Base-by-base conservation (phyloP, 306 rosid genomes). In the Elaeagnus macrophylla region DNA sequence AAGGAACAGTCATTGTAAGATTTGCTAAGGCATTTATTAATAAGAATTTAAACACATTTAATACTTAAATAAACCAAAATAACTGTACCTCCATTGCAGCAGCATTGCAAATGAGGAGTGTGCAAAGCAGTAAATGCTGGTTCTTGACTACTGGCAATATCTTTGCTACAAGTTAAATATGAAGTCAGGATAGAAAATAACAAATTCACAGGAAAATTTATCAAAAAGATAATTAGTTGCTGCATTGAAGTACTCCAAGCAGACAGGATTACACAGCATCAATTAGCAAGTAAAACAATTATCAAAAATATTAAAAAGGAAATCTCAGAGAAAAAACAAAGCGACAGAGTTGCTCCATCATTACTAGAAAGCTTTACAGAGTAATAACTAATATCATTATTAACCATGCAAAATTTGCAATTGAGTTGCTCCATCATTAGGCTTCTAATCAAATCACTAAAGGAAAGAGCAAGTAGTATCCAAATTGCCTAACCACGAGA, bases 51-150 rank as follows among this genome's bases (percentile, higher is more conserved):
- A 54, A 55, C 10, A 16, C 19, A 51, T 58, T 10, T 19, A 52
- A 43, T 49, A 25, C 51, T 59, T 40, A n/a, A 17, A 3, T 53
- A 48, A 44, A n/a, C 37, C 51, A 48, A 45, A 52, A 2, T 45
- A 54, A 52, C 38, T 45, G 44, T 69, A 91, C 99, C 99, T 91
- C 99, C 96, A 87, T 91, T 47, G 96, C 84, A 64, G 85, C 82
- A 36, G 99, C 99, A 84, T 87, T 91, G 83, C 93, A 91, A 56
- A 91, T 78, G 19, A 91, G 85, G 37, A 87, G 84, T 37, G 95
- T 80, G 56, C 94, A 84, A 8, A 87, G 96, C 64, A 91, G 68
- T 54, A 91, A 71, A 72, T 87, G 96, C 73, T 87, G 99, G 12
- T 84, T 84, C 71, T 49, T 87, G 3, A 91, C 95, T 51, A 91